These are phyloP conservation scores for Sarocladium brachiariae DNA, from an alignment of 2,329 filamentous ascomycete species.

Conservation along the genomic window DNA sequence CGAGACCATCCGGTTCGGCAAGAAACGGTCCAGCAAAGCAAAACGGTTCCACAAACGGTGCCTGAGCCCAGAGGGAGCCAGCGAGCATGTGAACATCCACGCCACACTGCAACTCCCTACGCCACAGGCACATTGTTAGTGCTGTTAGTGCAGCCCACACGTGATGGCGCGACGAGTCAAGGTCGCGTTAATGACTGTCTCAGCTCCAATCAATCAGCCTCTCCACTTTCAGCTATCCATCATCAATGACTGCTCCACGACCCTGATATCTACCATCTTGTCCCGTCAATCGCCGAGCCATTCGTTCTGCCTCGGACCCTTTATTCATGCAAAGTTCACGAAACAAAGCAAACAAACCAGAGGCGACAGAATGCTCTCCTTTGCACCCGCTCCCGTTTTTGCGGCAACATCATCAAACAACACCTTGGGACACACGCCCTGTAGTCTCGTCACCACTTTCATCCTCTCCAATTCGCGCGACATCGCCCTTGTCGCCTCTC, in stretches of 20 bases:
- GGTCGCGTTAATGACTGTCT: constrained; percentile 9
- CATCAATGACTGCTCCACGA: background rate
- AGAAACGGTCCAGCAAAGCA: background rate
- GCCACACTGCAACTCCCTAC: background rate
- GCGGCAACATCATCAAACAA: constrained; percentile 22
- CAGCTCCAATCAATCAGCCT: background rate
- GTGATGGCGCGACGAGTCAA: constrained; percentile 23
- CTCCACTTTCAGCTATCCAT: background rate
- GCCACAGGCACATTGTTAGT: background rate
- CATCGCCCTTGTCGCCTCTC: constrained; percentile 36
- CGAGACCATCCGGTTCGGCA: constrained; percentile 5
- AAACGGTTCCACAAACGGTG: constrained; percentile 1
- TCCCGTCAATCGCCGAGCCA: background rate
- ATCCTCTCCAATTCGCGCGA: constrained; percentile 48
- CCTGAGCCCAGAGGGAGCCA: background rate
- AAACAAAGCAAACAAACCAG: background rate
- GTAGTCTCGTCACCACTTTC: constrained; percentile 49
- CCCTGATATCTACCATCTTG: background rate
- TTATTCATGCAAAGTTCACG: background rate
- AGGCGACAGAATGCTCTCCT: constrained; percentile 31
- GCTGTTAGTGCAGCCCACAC: constrained; percentile 15
- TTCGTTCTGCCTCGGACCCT: background rate
- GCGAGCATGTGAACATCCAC: background rate
- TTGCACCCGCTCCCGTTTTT: constrained; percentile 36
- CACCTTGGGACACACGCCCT: constrained; percentile 36